phyloP scores from a whole-genome alignment of 257 asterid genomes.

The Scutellaria baicalensis region DNA sequence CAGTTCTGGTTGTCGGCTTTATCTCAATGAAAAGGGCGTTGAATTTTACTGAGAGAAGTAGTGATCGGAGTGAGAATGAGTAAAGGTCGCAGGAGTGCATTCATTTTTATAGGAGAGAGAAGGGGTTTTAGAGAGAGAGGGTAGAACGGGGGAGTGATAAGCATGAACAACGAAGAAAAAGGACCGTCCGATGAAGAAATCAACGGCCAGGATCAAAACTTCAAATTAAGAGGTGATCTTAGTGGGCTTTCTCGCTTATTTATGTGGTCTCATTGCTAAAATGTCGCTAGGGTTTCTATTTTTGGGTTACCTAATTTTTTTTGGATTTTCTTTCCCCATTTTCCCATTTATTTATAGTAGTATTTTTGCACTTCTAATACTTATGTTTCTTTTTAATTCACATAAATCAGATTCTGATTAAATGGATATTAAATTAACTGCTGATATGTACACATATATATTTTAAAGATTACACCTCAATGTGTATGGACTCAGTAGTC shows the following conservation, averaged over 20 bases:
- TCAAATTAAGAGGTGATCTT: background rate
- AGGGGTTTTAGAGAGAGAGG: conserved; percentile 2
- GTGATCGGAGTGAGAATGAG: conserved; percentile 11
- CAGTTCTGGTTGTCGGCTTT: background rate
- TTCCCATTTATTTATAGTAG: too few relatives aligned
- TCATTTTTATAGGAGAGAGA: conserved; percentile 3
- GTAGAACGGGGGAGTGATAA: conserved; percentile 1
- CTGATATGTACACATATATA: too few relatives aligned
- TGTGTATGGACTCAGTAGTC: too few relatives aligned
- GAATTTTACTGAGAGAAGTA: background rate
- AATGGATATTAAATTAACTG: too few relatives aligned
- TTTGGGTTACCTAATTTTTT: background rate
- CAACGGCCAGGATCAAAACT: conserved; percentile 17
- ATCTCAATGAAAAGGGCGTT: background rate
- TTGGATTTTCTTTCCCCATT: background rate
- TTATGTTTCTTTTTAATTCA: background rate
- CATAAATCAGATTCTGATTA: background rate
- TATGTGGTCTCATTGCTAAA: background rate
- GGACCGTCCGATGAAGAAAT: conserved; percentile 26
- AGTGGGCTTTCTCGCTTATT: background rate
- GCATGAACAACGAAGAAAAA: conserved; percentile 2
- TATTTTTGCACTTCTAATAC: background rate
- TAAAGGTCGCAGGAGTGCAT: conserved; percentile 9
- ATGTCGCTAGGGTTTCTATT: conserved; percentile 9
- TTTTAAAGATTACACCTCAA: too few relatives aligned